Percentiles rank a stretch among this genome's conserved stretches.
Conservation (phyloP, 2,329 filamentous ascomycete species). For the Epichloe hybrida region DNA sequence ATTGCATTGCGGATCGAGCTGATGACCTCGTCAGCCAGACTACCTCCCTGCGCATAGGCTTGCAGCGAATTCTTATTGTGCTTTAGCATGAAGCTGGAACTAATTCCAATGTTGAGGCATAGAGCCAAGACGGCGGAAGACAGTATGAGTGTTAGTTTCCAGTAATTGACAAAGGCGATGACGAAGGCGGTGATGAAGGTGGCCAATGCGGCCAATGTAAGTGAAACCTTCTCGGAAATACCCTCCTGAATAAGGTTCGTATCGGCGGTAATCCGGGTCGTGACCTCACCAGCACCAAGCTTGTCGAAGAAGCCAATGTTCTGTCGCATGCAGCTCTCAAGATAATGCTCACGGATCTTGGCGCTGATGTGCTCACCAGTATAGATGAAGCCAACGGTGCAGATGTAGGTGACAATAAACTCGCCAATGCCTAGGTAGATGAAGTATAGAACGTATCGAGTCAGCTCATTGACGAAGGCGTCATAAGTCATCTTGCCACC, state of each 20-base stretch:
- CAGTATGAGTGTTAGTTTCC: constrained; percentile 85
- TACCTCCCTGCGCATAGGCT: constrained; percentile 73
- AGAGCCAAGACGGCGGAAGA: constrained; percentile 71
- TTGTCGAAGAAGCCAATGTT: constrained; percentile 93
- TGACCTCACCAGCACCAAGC: constrained; percentile 83
- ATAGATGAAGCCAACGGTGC: constrained; percentile 83
- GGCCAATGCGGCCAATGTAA: constrained; percentile 62
- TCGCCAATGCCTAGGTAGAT: constrained; percentile 73
- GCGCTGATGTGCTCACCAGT: constrained; percentile 66
- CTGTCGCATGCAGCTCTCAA: constrained; percentile 70
- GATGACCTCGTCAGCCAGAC: constrained; percentile 85
- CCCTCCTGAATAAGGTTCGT: constrained; percentile 90
- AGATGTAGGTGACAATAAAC: constrained; percentile 64
- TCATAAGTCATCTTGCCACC: constrained; percentile 30
- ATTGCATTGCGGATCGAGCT: constrained; percentile 85
- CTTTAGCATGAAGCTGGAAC: constrained; percentile 63
- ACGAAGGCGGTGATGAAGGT: constrained; percentile 83
- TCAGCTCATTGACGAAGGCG: constrained; percentile 47
- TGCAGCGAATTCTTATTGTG: constrained; percentile 67
- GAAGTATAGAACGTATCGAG: constrained; percentile 62
- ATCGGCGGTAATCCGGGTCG: constrained; percentile 85
- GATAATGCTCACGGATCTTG: constrained; percentile 71
- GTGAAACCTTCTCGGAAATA: constrained; percentile 75
- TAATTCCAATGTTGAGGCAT: constrained; percentile 59
- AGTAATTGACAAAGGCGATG: constrained; percentile 81